Percentiles rank a stretch among this genome's conserved stretches.
These are phyloP conservation scores for Claviceps digitariae DNA, from an alignment of 2,329 filamentous ascomycete species.

Conservation along the genomic window DNA sequence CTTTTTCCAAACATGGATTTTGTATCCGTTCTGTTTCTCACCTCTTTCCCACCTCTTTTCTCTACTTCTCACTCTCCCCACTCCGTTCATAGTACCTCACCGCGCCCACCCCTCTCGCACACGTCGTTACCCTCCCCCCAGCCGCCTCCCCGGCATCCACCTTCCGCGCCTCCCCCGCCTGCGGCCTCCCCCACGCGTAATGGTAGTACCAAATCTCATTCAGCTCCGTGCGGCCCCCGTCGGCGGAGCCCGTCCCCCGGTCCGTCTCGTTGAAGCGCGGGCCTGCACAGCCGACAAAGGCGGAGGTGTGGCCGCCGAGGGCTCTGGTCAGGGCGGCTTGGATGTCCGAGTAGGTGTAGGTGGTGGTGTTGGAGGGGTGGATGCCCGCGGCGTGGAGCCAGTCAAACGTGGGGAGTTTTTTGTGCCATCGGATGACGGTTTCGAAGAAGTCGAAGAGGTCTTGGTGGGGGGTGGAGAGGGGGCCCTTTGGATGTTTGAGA, in stretches of 20 bases:
- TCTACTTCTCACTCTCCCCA: constrained; percentile 13
- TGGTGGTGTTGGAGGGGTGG: constrained; percentile 42
- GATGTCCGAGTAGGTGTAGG: constrained; percentile 39
- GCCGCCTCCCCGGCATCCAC: constrained; percentile 31
- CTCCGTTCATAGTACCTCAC: constrained; percentile 41
- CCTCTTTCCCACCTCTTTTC: not conserved
- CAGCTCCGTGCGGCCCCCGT: constrained; percentile 43
- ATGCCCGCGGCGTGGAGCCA: constrained; percentile 45
- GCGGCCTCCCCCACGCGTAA: constrained; percentile 43
- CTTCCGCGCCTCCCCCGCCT: constrained; percentile 33
- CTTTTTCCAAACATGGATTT: not conserved
- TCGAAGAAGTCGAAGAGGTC: constrained; percentile 52
- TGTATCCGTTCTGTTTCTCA: not conserved
- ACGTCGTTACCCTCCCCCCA: constrained; percentile 36
- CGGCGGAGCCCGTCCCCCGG: constrained; percentile 37
- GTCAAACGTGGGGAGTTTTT: constrained; percentile 41
- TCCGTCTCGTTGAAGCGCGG: constrained; percentile 46
- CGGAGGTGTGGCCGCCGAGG: constrained; percentile 33
- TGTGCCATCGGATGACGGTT: constrained; percentile 44
- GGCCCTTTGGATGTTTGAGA: constrained; percentile 21
- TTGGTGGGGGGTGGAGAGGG: constrained; percentile 38
- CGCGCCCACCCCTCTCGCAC: constrained; percentile 38
- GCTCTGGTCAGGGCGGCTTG: constrained; percentile 33
- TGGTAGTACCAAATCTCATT: constrained; percentile 56
- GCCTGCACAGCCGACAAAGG: constrained; percentile 49